These are phyloP conservation scores for Aspergillus nanangensis DNA, from an alignment of 495 filamentous ascomycete genomes.

Conservation along the genomic window DNA sequence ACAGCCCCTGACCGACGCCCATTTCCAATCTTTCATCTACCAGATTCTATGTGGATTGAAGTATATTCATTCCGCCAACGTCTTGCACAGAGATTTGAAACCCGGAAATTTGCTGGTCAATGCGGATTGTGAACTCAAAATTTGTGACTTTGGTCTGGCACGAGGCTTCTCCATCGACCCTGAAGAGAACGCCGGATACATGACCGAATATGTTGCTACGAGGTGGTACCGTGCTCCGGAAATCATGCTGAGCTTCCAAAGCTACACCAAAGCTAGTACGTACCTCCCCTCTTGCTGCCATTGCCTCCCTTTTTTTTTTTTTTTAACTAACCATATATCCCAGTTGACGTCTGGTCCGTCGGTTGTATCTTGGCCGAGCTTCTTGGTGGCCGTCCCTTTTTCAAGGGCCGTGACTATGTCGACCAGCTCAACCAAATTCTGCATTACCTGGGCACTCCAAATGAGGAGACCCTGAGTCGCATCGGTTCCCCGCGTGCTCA, in stretches of 20 bases:
- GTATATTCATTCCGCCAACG: constrained; percentile 98
- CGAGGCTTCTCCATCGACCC: constrained; percentile 95
- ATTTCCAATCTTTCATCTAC: constrained; percentile 94
- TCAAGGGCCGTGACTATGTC: constrained; percentile 98
- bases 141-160: constrained; percentile 95
- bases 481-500: constrained; percentile 95
- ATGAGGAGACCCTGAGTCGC: constrained; percentile 87
- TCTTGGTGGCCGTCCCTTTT: constrained; percentile 93
- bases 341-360: constrained; percentile 98
- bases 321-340: too few species aligned
- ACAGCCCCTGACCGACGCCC: constrained; percentile 91
- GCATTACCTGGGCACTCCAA: constrained; percentile 94
- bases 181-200: constrained; percentile 97
- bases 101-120: constrained; percentile 96
- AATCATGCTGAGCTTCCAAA: constrained; percentile 99
- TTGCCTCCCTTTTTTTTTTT: too few species aligned
- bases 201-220: constrained; percentile 99
- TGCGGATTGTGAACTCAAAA: constrained; percentile 98
- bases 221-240: constrained; percentile 98
- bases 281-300: too few species aligned
- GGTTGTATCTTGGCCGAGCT: constrained; percentile 97
- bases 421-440: constrained; percentile 99
- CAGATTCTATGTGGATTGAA: constrained; percentile 94
- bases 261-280: constrained; percentile 98
- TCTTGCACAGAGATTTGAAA: constrained; percentile 94